Percentiles rank a stretch among this genome's conserved stretches.
These are phyloP conservation scores for Xylariaceae sp. DNA, from an alignment of 2,329 filamentous ascomycete species.

Conservation along the genomic window DNA sequence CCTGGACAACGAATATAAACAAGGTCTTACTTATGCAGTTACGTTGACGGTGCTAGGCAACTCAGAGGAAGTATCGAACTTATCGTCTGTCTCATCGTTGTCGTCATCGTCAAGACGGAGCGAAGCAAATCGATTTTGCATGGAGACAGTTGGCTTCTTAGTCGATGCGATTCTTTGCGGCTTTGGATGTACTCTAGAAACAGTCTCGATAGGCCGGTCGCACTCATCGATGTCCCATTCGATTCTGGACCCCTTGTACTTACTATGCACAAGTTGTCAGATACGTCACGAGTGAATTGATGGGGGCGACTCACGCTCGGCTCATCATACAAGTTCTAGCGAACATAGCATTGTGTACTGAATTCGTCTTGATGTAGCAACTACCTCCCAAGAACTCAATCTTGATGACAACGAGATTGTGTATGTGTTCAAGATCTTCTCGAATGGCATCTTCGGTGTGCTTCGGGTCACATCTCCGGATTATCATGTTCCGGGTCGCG, in stretches of 20 bases:
- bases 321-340: conserved; percentile 79
- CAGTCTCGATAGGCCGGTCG: conserved; percentile 54
- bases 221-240: conserved; percentile 77
- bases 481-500: conserved; percentile 73
- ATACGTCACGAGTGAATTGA: conserved; percentile 3
- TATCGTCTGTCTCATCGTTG: conserved; percentile 35
- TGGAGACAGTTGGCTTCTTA: conserved; percentile 14
- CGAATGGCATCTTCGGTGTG: conserved; percentile 68
- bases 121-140: conserved; percentile 35
- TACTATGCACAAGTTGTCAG: conserved; percentile 46
- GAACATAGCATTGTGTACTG: conserved; percentile 73
- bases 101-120: conserved; percentile 37
- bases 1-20: background rate
- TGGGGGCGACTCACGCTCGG: conserved; percentile 45
- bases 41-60: conserved; percentile 33
- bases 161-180: conserved; percentile 8
- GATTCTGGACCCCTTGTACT: conserved; percentile 72
- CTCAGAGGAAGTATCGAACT: conserved; percentile 37
- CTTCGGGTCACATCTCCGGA: conserved; percentile 59
- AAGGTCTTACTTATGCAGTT: conserved; percentile 17
- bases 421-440: conserved; percentile 79
- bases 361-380: conserved; percentile 75
- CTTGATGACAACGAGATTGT: conserved; percentile 73
- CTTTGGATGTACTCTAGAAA: conserved; percentile 28
- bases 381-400: conserved; percentile 61